Base-by-base conservation (phyloP, 345 rosid genomes). In the Linum lewisii region DNA sequence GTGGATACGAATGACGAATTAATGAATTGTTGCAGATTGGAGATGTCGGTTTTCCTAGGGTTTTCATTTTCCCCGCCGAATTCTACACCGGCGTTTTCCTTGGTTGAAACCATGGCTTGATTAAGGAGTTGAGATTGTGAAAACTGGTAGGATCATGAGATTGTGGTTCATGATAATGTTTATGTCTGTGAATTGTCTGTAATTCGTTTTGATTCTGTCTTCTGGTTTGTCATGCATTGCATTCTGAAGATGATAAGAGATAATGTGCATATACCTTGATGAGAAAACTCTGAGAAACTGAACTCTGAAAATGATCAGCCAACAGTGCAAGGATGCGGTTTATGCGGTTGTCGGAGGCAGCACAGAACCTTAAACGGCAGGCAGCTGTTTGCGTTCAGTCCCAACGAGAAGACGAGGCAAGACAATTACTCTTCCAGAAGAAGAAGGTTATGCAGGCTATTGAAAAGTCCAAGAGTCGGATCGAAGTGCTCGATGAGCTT, bases 271-370 rank as follows among this genome's bases (percentile, higher is more conserved):
- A n/a, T n/a, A n/a, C n/a, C n/a, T n/a, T n/a, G n/a, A n/a, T n/a
- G n/a, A n/a, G n/a, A n/a, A n/a, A n/a, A n/a, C n/a, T n/a, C 7
- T 29, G 2, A 4, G 34, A 3, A 29, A 24, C 22, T 5, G 15
- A 19, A 21, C 34, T 29, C 6, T 9, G 20, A 8, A 21, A 9
- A 52, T 52, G 1, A 52, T 57, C 75, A 88, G 98, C 87, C 53
- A 85, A 71, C 65, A 79, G 77, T 79, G 82, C 86, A 0, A 84
- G 98, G 71, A 57, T 75, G 73, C 79, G 95, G 68, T 83, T 91
- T 63, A n/a, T 91, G 81, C 80, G 98, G 47, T 68, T 88, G 62
- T 82, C 92, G 0, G 88, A 87, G 73, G 91, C 88, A 2, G 98
- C 88, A 16, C 92, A 91, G 81, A 91, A 85, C 73, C 85, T 88